phyloP scores from a whole-genome alignment of 371 early-diverging fungal species.

The Saksenaea vasiformis region DNA sequence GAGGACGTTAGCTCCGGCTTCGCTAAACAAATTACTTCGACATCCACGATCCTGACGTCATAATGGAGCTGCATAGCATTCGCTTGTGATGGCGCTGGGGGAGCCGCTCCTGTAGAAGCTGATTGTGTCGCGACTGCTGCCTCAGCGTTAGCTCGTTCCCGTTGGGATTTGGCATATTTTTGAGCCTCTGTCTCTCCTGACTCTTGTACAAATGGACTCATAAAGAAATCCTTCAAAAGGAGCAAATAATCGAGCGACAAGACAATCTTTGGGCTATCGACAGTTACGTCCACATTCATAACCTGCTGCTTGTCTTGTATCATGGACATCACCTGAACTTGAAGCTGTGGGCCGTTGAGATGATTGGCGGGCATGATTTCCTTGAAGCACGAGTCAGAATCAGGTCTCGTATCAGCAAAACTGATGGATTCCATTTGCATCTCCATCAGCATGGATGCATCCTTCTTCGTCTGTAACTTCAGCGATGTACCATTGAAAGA shows the following conservation, averaged over 20 bases:
- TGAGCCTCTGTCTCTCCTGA: constrained; percentile 41
- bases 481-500: constrained; percentile 56
- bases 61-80: constrained; percentile 31
- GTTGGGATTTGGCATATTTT: constrained; percentile 40
- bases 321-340: constrained; percentile 41
- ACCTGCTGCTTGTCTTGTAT: constrained; percentile 23
- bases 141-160: constrained; percentile 6
- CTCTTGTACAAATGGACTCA: constrained; percentile 53
- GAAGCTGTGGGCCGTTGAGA: constrained; percentile 73
- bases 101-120: neutral
- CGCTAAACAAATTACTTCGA: constrained; percentile 85
- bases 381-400: constrained; percentile 75
- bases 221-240: constrained; percentile 70
- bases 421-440: constrained; percentile 71
- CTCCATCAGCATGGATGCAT: constrained; percentile 75
- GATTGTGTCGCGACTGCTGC: constrained; percentile 6
- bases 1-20: constrained; percentile 68
- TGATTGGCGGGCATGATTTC: constrained; percentile 77
- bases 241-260: constrained; percentile 84
- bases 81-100: constrained; percentile 8
- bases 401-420: constrained; percentile 78
- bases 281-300: constrained; percentile 62
- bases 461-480: constrained; percentile 65
- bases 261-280: constrained; percentile 83
- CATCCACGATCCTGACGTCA: constrained; percentile 75